A percentile compares a stretch with the other conserved stretches of the same genome.
phyloP scores from a whole-genome alignment of 805 yeast species.

The Pichia scutulata region DNA sequence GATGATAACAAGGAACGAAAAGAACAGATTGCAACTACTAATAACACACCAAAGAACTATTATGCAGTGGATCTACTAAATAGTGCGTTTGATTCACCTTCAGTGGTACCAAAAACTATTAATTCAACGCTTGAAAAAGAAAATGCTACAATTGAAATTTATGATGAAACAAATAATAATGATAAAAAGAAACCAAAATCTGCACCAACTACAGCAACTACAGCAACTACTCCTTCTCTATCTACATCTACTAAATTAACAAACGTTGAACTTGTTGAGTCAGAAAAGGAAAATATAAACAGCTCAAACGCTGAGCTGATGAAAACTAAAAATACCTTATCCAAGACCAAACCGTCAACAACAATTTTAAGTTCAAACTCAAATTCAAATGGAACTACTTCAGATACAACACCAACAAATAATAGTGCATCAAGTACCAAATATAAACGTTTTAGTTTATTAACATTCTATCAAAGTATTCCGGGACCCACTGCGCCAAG shows the following conservation, averaged over 20 bases:
- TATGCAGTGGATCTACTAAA: slow-evolving; percentile 28
- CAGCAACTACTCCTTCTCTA: background rate
- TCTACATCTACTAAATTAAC: background rate
- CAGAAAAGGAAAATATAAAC: background rate
- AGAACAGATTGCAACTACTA: background rate
- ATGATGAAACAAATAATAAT: background rate
- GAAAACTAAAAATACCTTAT: background rate
- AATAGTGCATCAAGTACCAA: slow-evolving; percentile 14
- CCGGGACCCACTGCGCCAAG: slow-evolving; percentile 11
- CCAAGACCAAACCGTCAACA: background rate
- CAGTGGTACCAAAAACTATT: background rate
- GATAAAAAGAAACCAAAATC: background rate
- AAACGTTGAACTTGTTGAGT: slow-evolving; percentile 2
- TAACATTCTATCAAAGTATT: slow-evolving; percentile 22
- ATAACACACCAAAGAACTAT: slow-evolving; percentile 14
- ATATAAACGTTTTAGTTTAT: slow-evolving; percentile 28
- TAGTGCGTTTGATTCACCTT: slow-evolving; percentile 24
- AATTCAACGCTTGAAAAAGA: background rate
- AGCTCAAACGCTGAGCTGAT: background rate
- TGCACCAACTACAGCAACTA: background rate
- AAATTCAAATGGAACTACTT: background rate
- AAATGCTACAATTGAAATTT: slow-evolving; percentile 14
- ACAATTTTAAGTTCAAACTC: background rate
- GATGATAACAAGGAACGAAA: slow-evolving; percentile 18
- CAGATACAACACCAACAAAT: background rate